These are phyloP conservation scores for Candida endomychidarum DNA, from an alignment of 805 yeast species.

Conservation along the genomic window DNA sequence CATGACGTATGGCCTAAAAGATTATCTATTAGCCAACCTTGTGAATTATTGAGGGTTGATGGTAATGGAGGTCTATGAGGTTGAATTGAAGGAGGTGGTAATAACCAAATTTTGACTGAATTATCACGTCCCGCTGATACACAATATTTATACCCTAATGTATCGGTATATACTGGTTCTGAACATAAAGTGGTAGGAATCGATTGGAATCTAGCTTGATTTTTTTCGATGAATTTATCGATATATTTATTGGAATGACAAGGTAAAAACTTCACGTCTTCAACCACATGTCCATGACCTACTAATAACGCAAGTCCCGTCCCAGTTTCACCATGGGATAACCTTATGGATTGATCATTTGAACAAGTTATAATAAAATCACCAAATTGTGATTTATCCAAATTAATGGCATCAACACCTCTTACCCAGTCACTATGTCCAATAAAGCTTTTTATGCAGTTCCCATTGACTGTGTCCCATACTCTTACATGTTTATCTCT, in stretches of 20 bases:
- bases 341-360: constrained; percentile 70
- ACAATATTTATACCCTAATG: constrained; percentile 66
- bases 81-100: constrained; percentile 63
- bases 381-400: constrained; percentile 31
- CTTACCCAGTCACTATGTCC: constrained; percentile 93
- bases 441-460: constrained; percentile 60
- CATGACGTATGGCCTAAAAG: constrained; percentile 81
- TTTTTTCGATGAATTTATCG: constrained; percentile 42
- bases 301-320: constrained; percentile 64
- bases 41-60: constrained; percentile 48
- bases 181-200: constrained; percentile 30
- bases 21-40: constrained; percentile 57
- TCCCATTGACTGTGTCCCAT: constrained; percentile 71
- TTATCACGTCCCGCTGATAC: constrained; percentile 82
- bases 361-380: constrained; percentile 71
- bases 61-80: constrained; percentile 60
- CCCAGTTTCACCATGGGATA: constrained; percentile 66
- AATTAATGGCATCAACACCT: constrained; percentile 46
- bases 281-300: constrained; percentile 85
- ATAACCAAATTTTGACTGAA: constrained; percentile 68
- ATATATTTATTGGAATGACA: constrained; percentile 44
- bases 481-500: constrained; percentile 60
- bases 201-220: constrained; percentile 29
- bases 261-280: constrained; percentile 69
- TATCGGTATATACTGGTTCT: constrained; percentile 26